Conservation (phyloP, 2,329 filamentous ascomycete genomes). For the Macrophomina pseudophaseolina region DNA sequence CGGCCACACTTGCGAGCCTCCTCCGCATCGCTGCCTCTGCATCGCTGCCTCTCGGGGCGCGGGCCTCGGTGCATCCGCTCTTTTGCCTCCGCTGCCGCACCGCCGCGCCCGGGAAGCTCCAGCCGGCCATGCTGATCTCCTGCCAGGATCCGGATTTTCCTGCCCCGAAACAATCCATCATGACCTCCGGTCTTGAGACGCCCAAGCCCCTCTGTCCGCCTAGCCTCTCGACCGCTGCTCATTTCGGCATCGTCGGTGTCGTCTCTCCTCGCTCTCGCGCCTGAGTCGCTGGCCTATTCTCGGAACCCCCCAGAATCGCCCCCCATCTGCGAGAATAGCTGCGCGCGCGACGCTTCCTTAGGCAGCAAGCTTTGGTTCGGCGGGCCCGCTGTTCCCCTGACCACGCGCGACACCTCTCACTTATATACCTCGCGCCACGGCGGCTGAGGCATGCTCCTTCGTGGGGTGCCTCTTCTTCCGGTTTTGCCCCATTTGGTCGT, state of each 20-base stretch:
- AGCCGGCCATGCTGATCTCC: conserved; percentile 6
- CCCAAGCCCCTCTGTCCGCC: neutral
- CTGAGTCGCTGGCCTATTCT: neutral
- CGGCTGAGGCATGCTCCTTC: conserved; percentile 19
- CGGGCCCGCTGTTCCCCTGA: conserved; percentile 17
- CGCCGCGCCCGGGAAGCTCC: conserved; percentile 8
- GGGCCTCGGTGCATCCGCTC: conserved; percentile 18
- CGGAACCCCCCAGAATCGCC: neutral
- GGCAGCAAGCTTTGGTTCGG: conserved; percentile 10
- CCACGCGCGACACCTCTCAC: neutral
- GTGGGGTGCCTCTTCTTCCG: conserved; percentile 16
- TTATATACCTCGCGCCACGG: conserved; percentile 23
- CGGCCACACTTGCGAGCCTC: conserved; percentile 5
- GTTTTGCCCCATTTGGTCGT: conserved; percentile 17
- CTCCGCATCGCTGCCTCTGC: neutral
- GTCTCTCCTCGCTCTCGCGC: neutral
- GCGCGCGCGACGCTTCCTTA: neutral
- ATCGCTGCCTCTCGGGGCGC: neutral
- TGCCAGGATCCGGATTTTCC: conserved; percentile 2
- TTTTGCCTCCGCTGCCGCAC: neutral
- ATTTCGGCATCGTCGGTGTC: conserved; percentile 8
- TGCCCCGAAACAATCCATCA: neutral
- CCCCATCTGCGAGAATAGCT: neutral
- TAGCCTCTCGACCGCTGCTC: conserved; percentile 1
- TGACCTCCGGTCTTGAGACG: conserved; percentile 1